phyloP scores from a whole-genome alignment of 106 monocot species.

The Dendrobium catenatum region DNA sequence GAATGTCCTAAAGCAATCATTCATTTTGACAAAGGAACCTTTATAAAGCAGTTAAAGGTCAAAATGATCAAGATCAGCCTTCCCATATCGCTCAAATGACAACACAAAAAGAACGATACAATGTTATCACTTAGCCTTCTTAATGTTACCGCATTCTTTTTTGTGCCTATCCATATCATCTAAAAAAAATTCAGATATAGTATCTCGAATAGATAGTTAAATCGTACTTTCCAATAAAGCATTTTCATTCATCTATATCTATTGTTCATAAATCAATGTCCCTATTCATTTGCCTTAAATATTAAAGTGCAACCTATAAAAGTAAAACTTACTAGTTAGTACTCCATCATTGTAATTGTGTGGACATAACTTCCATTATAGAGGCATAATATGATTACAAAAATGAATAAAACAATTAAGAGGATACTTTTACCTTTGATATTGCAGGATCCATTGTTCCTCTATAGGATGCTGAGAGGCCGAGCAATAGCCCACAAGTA shows the following conservation, averaged over 20 bases:
- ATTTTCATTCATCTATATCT: neutral
- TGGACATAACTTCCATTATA: neutral
- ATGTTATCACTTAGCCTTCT: neutral
- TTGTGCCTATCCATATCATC: neutral
- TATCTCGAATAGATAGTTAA: neutral
- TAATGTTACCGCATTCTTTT: neutral
- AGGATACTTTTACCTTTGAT: slow-evolving; percentile 54
- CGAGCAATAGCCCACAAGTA: slow-evolving; percentile 78
- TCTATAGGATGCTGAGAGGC: slow-evolving; percentile 74
- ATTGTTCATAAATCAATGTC: neutral
- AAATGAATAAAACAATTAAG: neutral
- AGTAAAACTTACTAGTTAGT: neutral
- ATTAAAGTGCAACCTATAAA: neutral
- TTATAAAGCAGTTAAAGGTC: no score
- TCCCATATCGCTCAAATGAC: no score
- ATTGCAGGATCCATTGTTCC: slow-evolving; percentile 87
- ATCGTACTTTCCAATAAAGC: neutral
- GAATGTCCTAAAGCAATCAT: no score
- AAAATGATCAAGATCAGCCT: no score
- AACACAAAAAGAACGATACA: no score
- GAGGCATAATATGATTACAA: neutral
- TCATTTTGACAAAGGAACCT: no score
- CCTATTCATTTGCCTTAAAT: neutral
- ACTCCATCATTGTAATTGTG: neutral
- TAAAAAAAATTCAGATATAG: neutral